Percentiles rank a stretch among this genome's conserved stretches.
phyloP scores from a whole-genome alignment of 805 yeast genomes.

The Pichia nakasei region DNA sequence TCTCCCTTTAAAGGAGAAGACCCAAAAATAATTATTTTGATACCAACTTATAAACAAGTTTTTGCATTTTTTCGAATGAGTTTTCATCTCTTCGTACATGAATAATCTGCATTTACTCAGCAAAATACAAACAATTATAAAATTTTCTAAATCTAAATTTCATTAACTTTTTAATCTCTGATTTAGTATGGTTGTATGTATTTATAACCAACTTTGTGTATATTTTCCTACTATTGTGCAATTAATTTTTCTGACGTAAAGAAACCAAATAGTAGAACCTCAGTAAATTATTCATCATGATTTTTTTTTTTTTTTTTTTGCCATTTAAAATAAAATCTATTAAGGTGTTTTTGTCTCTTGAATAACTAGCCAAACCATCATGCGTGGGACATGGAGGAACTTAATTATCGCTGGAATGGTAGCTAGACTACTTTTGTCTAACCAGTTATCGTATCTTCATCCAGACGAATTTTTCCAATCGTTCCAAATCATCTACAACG shows the following conservation, averaged over 20 bases:
- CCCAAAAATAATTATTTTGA: not conserved
- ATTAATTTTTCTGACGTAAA: too few species aligned
- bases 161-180: too few species aligned
- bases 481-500: conserved; percentile 60
- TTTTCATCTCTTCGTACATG: not conserved
- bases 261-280: too few species aligned
- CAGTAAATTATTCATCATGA: too few species aligned
- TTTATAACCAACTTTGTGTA: too few species aligned
- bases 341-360: too few species aligned
- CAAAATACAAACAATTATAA: too few species aligned
- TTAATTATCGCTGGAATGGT: conserved; percentile 35
- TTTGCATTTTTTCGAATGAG: not conserved
- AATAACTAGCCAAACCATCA: not conserved
- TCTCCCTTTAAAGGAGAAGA: too few species aligned
- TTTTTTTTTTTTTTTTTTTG: too few species aligned
- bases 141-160: too few species aligned
- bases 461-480: conserved; percentile 97
- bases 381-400: conserved; percentile 31
- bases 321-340: too few species aligned
- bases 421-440: conserved; percentile 46
- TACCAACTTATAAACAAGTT: not conserved
- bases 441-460: conserved; percentile 79
- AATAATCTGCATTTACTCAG: not conserved
- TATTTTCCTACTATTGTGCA: not conserved
- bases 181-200: too few species aligned